A percentile compares a stretch with the other conserved stretches of the same genome.
These are phyloP conservation scores for Mycena capillaripes DNA, from an alignment of 768 basidiomycete genomes.

Conservation along the genomic window DNA sequence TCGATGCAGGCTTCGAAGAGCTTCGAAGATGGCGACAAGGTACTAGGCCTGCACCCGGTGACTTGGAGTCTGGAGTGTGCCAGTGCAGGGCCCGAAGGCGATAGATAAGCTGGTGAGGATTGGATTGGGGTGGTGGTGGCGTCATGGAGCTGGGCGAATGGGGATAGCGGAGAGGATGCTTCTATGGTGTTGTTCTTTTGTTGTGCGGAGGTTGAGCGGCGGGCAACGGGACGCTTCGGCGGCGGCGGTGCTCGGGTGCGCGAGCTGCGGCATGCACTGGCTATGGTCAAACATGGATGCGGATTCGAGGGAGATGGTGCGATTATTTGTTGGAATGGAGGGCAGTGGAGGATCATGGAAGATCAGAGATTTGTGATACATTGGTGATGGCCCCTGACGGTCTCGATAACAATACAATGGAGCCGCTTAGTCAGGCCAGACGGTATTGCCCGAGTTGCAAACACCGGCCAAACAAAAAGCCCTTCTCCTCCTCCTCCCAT, in stretches of 20 bases:
- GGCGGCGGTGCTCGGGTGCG: neutral
- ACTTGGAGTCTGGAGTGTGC: too few species aligned
- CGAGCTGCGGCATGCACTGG: neutral
- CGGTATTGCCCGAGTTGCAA: neutral
- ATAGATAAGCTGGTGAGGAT: too few species aligned
- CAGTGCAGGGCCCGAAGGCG: too few species aligned
- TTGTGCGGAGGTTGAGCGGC: neutral
- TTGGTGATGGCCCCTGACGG: neutral
- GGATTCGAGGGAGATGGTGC: too few species aligned
- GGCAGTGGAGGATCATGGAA: neutral
- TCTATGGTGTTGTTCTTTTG: neutral
- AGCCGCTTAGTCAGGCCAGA: neutral
- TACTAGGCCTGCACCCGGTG: too few species aligned
- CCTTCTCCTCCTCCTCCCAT: constrained; percentile 34
- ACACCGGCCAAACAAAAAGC: neutral
- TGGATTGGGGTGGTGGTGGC: too few species aligned
- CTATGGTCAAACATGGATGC: neutral
- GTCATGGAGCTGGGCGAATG: too few species aligned
- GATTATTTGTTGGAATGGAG: too few species aligned
- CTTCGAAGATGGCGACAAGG: too few species aligned
- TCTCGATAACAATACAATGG: neutral
- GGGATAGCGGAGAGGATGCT: neutral
- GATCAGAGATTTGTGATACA: neutral
- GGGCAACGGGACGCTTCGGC: neutral
- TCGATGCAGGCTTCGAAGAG: too few species aligned